Evolutionary conservation across 352 stramenopile species (phyloP).

Genomic region (Phytophthora fragariaefolia): DNA sequence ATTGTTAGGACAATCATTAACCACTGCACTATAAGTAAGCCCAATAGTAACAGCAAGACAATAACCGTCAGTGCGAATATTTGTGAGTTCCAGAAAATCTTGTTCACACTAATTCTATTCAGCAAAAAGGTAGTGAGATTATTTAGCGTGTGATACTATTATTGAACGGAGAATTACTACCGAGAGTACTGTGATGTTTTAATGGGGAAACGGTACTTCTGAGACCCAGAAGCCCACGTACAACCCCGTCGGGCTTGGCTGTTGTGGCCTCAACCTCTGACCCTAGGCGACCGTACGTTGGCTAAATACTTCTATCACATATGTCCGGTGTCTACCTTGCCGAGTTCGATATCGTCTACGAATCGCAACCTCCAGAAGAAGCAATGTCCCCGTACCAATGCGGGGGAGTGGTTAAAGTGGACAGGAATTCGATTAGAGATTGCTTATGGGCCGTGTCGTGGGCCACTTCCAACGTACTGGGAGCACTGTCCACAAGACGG

Average conservation of each 20-base stretch:
- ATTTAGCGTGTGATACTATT: too few relatives aligned
- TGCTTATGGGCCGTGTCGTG: background rate
- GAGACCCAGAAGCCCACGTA: background rate
- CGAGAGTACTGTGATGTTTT: too few relatives aligned
- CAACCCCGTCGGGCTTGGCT: background rate
- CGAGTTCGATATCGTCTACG: background rate
- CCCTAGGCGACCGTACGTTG: background rate
- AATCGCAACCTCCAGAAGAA: background rate
- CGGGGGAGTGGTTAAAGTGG: background rate
- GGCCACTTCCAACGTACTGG: background rate
- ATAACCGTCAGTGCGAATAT: too few relatives aligned
- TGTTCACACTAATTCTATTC: too few relatives aligned
- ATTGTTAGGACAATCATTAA: too few relatives aligned
- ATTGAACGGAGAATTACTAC: too few relatives aligned
- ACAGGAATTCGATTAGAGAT: background rate
- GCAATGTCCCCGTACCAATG: background rate
- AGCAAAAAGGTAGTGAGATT: too few relatives aligned
- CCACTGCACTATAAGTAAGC: too few relatives aligned
- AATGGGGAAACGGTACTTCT: too few relatives aligned
- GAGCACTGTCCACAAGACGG: background rate
- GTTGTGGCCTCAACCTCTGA: background rate
- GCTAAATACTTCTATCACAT: slow-evolving; percentile 1
- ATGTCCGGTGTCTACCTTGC: background rate
- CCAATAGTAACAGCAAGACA: too few relatives aligned
- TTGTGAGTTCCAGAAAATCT: too few relatives aligned